These are phyloP conservation scores for Lentinula lateritia DNA, from an alignment of 768 basidiomycete species.

Conservation along the genomic window DNA sequence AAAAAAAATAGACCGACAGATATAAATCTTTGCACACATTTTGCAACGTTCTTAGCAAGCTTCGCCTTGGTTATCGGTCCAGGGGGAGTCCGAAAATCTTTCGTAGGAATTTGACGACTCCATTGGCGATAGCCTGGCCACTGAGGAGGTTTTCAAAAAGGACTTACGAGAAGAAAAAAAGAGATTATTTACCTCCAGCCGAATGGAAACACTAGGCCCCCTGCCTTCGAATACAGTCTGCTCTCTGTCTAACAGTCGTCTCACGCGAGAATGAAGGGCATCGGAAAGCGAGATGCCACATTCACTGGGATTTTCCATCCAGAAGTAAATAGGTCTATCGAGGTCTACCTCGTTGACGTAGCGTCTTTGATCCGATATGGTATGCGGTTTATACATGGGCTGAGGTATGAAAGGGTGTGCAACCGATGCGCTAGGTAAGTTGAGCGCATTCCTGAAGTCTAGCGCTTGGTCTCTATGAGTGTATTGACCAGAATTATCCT, in stretches of 20 bases:
- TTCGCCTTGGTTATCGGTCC: conserved; percentile 73
- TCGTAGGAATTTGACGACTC: conserved; percentile 79
- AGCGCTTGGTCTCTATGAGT: conserved; percentile 29
- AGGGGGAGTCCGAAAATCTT: conserved; percentile 75
- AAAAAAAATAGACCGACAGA: conserved; percentile 30
- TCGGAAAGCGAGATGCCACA: conserved; percentile 62
- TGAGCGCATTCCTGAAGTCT: conserved; percentile 37
- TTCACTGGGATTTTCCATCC: conserved; percentile 43
- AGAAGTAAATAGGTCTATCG: conserved; percentile 62
- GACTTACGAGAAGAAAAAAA: background rate
- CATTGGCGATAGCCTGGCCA: conserved; percentile 79
- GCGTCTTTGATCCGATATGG: conserved; percentile 68
- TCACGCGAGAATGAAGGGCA: conserved; percentile 55
- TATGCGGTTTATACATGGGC: conserved; percentile 68
- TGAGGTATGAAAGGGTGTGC: conserved; percentile 62
- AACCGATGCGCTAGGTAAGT: conserved; percentile 26
- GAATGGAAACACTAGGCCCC: conserved; percentile 77
- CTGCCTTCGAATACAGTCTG: conserved; percentile 65
- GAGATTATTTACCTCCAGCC: conserved; percentile 52
- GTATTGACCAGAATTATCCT: background rate
- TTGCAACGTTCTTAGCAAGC: conserved; percentile 75
- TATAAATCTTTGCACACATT: conserved; percentile 68
- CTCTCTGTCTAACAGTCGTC: conserved; percentile 50
- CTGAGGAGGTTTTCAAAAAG: conserved; percentile 26
- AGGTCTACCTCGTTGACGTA: conserved; percentile 70